phyloP scores from a whole-genome alignment of 768 basidiomycete genomes.

The Pholiota microspora region DNA sequence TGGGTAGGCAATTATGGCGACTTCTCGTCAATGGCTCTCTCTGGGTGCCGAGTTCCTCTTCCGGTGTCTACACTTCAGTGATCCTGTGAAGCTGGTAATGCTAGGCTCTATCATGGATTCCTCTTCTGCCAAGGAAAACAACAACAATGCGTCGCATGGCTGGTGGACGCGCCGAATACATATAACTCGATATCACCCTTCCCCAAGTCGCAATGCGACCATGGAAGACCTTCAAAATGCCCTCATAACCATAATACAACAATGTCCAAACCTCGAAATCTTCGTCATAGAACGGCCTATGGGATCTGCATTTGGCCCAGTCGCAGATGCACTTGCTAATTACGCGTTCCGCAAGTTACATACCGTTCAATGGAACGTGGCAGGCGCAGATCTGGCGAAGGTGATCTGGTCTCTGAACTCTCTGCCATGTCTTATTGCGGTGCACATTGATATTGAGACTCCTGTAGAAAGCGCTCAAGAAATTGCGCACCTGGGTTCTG shows the following conservation, averaged over 20 bases:
- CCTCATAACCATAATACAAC: slow-evolving; percentile 56
- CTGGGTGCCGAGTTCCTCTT: slow-evolving; percentile 68
- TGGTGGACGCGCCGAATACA: slow-evolving; percentile 80
- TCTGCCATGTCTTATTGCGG: slow-evolving; percentile 53
- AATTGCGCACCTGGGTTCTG: slow-evolving; percentile 55
- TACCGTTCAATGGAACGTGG: slow-evolving; percentile 61
- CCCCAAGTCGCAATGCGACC: slow-evolving; percentile 33
- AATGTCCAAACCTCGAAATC: slow-evolving; percentile 72
- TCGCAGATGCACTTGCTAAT: slow-evolving; percentile 62
- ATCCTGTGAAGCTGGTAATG: slow-evolving; percentile 51
- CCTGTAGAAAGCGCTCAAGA: slow-evolving; percentile 33
- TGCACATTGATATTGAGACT: slow-evolving; percentile 48
- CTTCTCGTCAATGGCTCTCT: slow-evolving; percentile 62
- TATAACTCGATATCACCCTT: slow-evolving; percentile 48
- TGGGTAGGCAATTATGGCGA: slow-evolving; percentile 60
- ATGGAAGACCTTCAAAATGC: slow-evolving; percentile 51
- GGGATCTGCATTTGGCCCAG: slow-evolving; percentile 53
- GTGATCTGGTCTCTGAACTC: slow-evolving; percentile 72
- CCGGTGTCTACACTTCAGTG: slow-evolving; percentile 65
- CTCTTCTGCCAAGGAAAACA: slow-evolving; percentile 31
- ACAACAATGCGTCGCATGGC: slow-evolving; percentile 48
- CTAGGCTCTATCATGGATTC: slow-evolving; percentile 53
- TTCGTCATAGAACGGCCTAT: slow-evolving; percentile 71
- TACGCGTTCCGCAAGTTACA: slow-evolving; percentile 50
- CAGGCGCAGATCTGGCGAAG: slow-evolving; percentile 53